Conservation (phyloP, 352 stramenopile genomes). For the Phytophthora lateralis region DNA sequence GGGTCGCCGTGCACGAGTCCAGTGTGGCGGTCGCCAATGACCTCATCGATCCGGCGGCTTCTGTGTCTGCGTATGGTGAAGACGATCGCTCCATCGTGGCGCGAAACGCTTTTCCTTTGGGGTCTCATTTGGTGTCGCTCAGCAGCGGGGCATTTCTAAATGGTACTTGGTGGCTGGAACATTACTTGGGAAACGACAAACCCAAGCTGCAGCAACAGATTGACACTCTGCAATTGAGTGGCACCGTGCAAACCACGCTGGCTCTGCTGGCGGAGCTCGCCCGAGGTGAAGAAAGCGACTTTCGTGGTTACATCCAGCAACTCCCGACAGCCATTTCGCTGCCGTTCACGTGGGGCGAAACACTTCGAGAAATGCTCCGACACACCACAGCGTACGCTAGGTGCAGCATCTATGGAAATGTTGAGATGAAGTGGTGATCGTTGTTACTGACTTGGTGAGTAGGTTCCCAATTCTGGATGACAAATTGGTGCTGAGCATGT, state of each 20-base stretch:
- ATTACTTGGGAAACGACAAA: constrained; percentile 14
- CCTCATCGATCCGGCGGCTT: constrained; percentile 49
- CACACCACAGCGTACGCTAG: constrained; percentile 50
- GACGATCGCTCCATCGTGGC: constrained; percentile 62
- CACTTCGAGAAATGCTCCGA: constrained; percentile 41
- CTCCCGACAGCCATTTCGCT: constrained; percentile 53
- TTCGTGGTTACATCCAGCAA: constrained; percentile 66
- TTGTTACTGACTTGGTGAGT: not conserved
- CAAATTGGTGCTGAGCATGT: constrained; percentile 61
- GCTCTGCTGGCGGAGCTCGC: constrained; percentile 53
- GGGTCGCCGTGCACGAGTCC: constrained; percentile 41
- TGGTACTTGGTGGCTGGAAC: constrained; percentile 49
- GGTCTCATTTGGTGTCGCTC: constrained; percentile 51
- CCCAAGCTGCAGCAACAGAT: constrained; percentile 39
- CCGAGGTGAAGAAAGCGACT: constrained; percentile 40
- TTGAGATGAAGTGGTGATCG: not conserved
- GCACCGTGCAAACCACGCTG: constrained; percentile 51
- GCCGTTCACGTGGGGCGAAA: constrained; percentile 50
- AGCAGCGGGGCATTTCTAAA: constrained; percentile 48
- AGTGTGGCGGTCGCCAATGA: constrained; percentile 38
- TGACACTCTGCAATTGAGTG: constrained; percentile 41
- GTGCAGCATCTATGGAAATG: not conserved
- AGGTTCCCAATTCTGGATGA: constrained; percentile 60
- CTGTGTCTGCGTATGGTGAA: constrained; percentile 28
- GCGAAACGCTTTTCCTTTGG: constrained; percentile 30